Conservation (phyloP, 2,329 filamentous ascomycete genomes). For the Colletotrichum shisoi region DNA sequence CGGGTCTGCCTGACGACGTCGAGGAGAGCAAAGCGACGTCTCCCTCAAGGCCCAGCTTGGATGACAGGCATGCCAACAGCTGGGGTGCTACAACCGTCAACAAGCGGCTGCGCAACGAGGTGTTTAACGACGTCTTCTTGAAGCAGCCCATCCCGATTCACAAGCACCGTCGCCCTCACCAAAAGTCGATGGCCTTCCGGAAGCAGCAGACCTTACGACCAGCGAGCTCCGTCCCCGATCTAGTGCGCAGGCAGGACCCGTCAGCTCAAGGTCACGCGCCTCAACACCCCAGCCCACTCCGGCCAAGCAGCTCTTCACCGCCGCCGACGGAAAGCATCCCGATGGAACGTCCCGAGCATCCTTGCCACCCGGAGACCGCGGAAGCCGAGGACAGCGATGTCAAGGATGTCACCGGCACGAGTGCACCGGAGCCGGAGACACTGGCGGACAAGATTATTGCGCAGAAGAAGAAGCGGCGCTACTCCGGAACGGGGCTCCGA, state of each 20-base stretch:
- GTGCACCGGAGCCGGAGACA: slow-evolving; percentile 69
- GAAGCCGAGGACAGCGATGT: slow-evolving; percentile 50
- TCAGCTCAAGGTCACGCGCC: slow-evolving; percentile 31
- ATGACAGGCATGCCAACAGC: slow-evolving; percentile 67
- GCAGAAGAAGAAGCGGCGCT: slow-evolving; percentile 69
- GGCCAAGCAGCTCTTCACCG: slow-evolving; percentile 30
- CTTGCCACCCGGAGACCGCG: background rate
- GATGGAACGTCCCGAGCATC: slow-evolving; percentile 27
- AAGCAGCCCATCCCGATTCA: slow-evolving; percentile 84
- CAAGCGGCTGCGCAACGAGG: slow-evolving; percentile 84
- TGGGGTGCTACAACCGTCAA: slow-evolving; percentile 96
- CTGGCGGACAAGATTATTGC: slow-evolving; percentile 54
- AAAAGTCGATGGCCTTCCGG: slow-evolving; percentile 66
- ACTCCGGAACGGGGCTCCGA: slow-evolving; percentile 85
- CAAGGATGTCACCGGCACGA: slow-evolving; percentile 68
- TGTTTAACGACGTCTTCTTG: slow-evolving; percentile 89
- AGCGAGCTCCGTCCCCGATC: slow-evolving; percentile 55
- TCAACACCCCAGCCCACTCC: slow-evolving; percentile 30
- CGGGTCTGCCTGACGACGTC: slow-evolving; percentile 40
- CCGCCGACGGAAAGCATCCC: slow-evolving; percentile 23
- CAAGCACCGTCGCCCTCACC: slow-evolving; percentile 74
- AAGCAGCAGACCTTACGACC: slow-evolving; percentile 57
- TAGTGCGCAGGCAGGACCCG: slow-evolving; percentile 42
- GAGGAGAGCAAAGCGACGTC: slow-evolving; percentile 18
- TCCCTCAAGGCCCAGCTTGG: slow-evolving; percentile 55